Base-by-base conservation (phyloP, 2,329 filamentous ascomycete genomes). In the Phaeosphaeriaceae sp. region DNA sequence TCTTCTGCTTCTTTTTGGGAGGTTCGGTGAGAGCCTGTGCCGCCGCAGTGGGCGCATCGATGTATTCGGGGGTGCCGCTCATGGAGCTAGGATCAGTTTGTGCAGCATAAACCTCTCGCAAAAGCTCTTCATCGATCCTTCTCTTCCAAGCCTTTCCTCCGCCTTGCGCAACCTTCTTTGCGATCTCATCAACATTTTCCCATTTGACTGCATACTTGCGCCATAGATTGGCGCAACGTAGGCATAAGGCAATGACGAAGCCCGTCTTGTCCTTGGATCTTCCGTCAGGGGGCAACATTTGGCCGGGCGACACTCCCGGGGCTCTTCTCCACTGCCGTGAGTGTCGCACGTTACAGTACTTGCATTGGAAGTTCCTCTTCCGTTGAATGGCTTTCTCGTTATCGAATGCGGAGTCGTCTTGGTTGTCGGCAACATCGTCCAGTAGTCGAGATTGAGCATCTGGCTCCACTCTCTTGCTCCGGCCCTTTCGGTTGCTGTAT, bases 361-460 rank as follows among this genome's bases (percentile, higher is more conserved):
- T 97, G 85, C 95, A 99, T 65, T 92, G 85, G 71, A 99, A 98
- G 20, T 86, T 86, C 62, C 91, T 89, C 78, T 96, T 96, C 75
- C 89, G 90, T 58, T 88, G 84, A 2, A 80, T 79, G 0, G 94
- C 93, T 80, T 98, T 99, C 42, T 89, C 89, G 49, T 88, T 89
- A 75, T 99, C 95, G 70, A 97, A 99, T 2, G 95, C 95, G 6
- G 95, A 99, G 78, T 99, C 95, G 68, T 99, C 95, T 15, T 91
- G 85, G 61, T 94, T 90, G 74, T 99, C 91, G 7, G 94, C 95
- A 61, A 99, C 89, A 74, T 98, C 94, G 68, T 97, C 93, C 60
- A 95, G 88, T 27, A 97, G 81, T 75, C 95, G 96, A 27, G 87
- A 87, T 48, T 88, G 89, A 47, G 79, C 62, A 55, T 79, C 80